phyloP scores from a whole-genome alignment of 2,329 filamentous ascomycete species.

The Arthroderma uncinatum region DNA sequence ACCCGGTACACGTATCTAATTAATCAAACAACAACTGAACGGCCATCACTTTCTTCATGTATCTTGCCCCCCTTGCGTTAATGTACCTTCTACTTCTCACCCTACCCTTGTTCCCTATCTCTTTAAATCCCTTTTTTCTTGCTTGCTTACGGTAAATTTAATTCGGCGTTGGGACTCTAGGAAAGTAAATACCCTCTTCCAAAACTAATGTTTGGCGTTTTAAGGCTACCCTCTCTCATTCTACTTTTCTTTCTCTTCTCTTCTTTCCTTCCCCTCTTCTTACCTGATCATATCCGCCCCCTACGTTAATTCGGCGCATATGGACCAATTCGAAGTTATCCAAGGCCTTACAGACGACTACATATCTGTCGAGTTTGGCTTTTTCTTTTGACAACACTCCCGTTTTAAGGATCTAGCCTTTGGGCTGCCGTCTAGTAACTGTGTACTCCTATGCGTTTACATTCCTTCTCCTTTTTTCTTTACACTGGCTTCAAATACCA shows the following conservation, averaged over 20 bases:
- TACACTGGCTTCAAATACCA: neutral
- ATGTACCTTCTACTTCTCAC: neutral
- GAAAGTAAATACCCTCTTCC: constrained; percentile 27
- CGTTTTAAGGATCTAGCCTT: neutral
- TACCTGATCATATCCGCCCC: constrained; percentile 15
- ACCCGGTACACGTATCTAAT: constrained; percentile 24
- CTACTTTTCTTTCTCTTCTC: constrained; percentile 12
- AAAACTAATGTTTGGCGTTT: constrained; percentile 16
- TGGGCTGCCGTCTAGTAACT: neutral
- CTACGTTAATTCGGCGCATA: constrained; percentile 14
- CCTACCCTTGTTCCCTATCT: constrained; percentile 7
- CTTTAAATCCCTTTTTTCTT: constrained; percentile 6
- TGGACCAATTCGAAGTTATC: constrained; percentile 10
- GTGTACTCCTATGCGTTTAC: constrained; percentile 4
- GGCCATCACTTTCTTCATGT: neutral
- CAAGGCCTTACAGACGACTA: neutral
- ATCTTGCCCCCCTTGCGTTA: neutral
- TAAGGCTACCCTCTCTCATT: constrained; percentile 11
- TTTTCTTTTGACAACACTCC: neutral
- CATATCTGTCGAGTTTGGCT: neutral
- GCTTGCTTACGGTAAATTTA: constrained; percentile 17
- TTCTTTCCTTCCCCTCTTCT: constrained; percentile 8
- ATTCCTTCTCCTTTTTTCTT: constrained; percentile 14
- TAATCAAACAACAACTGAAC: neutral
- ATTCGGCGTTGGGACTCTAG: constrained; percentile 19